Evolutionary conservation across 2,329 filamentous ascomycete species (phyloP).

Genomic region (Diaporthe velutina): DNA sequence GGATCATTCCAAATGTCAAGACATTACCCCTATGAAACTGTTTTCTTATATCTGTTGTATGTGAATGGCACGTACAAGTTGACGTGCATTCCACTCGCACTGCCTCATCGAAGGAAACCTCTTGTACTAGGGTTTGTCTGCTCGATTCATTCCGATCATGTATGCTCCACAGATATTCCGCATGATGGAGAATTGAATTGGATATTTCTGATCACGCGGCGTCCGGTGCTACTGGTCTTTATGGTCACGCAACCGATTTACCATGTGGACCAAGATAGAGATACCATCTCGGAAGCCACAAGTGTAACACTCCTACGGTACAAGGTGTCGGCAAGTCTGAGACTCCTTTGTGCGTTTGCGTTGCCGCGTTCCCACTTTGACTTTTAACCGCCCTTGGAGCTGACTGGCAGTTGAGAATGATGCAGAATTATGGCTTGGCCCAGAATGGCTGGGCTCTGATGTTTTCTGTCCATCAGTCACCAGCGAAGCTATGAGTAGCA

Average conservation of each 20-base stretch:
- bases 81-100: not conserved
- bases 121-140: not conserved
- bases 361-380: not conserved
- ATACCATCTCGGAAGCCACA: not conserved
- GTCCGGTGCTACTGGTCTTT: not conserved
- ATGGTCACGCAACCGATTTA: not conserved
- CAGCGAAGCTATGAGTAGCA: not conserved
- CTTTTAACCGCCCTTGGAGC: not conserved
- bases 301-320: too few relatives aligned
- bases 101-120: not conserved
- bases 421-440: not conserved
- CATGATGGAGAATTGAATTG: not conserved
- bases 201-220: not conserved
- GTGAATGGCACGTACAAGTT: not conserved
- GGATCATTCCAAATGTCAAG: too few relatives aligned
- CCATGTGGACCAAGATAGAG: not conserved
- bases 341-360: not conserved
- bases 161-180: not conserved
- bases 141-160: not conserved
- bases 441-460: not conserved
- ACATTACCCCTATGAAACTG: not conserved
- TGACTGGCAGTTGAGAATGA: not conserved
- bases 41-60: not conserved
- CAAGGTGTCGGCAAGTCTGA: not conserved
- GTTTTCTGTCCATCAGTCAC: not conserved